Conservation (phyloP, 2,329 filamentous ascomycete genomes). For the Raffaelea ambrosiae region DNA sequence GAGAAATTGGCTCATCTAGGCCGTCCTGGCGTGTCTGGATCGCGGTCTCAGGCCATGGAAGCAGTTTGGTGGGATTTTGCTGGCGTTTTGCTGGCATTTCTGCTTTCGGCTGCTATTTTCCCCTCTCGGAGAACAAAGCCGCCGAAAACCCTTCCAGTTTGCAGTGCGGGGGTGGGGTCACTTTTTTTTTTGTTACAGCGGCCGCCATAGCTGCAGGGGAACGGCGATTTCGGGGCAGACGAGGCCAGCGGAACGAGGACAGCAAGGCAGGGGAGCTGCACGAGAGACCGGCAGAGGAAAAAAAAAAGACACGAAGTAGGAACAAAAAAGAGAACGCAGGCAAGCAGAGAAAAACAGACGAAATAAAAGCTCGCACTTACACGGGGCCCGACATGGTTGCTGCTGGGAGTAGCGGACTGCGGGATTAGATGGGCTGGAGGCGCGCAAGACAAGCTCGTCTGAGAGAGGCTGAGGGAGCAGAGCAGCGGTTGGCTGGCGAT, state of each 20-base stretch:
- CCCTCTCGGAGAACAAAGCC: neutral
- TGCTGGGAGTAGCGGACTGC: neutral
- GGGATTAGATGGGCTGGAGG: neutral
- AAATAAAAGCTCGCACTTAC: slow-evolving; percentile 42
- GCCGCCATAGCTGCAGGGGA: neutral
- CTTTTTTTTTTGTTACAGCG: neutral
- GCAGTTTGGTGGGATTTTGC: neutral
- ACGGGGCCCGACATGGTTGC: slow-evolving; percentile 54
- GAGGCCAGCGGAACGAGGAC: no score
- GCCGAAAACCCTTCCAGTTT: neutral
- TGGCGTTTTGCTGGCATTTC: neutral
- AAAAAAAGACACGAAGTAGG: neutral
- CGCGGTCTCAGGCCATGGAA: no score
- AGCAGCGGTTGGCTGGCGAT: neutral
- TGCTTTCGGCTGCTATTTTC: slow-evolving; percentile 2
- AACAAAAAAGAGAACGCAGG: slow-evolving; percentile 8
- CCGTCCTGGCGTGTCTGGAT: no score
- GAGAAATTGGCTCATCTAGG: slow-evolving; percentile 12
- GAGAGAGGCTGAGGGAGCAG: neutral
- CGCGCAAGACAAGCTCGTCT: neutral
- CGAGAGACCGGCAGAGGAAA: no score
- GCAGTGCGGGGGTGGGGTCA: slow-evolving; percentile 15
- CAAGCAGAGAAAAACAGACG: neutral
- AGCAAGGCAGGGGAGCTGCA: no score
- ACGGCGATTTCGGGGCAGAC: neutral